Conservation (phyloP, 2,329 filamentous ascomycete genomes). For the Colletotrichum liriopes region DNA sequence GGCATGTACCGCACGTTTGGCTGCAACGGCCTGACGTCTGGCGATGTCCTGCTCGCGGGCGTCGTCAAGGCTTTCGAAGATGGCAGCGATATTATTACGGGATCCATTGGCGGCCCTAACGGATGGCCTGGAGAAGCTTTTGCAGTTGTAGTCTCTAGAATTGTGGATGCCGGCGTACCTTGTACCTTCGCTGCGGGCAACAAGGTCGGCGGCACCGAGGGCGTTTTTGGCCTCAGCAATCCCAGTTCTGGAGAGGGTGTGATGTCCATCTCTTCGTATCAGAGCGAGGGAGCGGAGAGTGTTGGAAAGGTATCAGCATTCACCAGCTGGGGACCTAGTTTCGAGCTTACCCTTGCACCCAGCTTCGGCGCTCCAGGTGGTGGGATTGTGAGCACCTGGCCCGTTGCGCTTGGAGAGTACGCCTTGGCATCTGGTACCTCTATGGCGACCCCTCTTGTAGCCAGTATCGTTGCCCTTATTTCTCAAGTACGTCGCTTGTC, state of each 20-base stretch:
- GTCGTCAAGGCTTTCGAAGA: constrained; percentile 59
- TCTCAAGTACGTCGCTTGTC: constrained; percentile 56
- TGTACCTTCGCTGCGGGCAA: constrained; percentile 70
- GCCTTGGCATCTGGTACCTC: constrained; percentile 71
- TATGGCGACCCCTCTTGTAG: constrained; percentile 72
- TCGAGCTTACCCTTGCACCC: constrained; percentile 71
- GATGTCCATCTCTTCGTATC: constrained; percentile 65
- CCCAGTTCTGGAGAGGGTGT: constrained; percentile 65
- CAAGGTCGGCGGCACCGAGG: constrained; percentile 54
- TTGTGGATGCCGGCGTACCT: constrained; percentile 68
- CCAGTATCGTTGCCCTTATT: constrained; percentile 69
- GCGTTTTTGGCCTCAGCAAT: constrained; percentile 65
- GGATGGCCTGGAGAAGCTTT: constrained; percentile 69
- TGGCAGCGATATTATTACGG: constrained; percentile 66
- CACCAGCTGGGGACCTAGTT: constrained; percentile 75
- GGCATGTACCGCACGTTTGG: constrained; percentile 57
- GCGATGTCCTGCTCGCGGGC: constrained; percentile 58
- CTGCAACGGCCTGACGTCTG: constrained; percentile 50
- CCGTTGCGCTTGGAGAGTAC: constrained; percentile 62
- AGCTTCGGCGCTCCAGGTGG: constrained; percentile 70
- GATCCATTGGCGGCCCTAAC: constrained; percentile 64
- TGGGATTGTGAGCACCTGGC: constrained; percentile 72
- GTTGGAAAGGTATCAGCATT: constrained; percentile 50
- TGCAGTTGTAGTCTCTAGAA: constrained; percentile 65
- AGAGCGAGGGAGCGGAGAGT: constrained; percentile 53